These are phyloP conservation scores for Carex pumila DNA, from an alignment of 176 grass and related monocot species.

Conservation along the genomic window DNA sequence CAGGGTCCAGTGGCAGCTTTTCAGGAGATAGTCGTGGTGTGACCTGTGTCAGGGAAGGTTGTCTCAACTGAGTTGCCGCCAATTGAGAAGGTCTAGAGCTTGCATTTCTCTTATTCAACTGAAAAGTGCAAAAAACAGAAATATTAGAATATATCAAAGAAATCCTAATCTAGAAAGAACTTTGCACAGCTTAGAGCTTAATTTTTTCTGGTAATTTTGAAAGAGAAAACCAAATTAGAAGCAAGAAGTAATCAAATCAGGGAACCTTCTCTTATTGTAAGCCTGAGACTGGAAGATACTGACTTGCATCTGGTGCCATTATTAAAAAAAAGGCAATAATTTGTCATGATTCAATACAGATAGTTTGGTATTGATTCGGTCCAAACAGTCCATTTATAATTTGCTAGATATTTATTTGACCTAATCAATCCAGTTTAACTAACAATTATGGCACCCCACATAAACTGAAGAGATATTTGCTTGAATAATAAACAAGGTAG, in stretches of 20 bases:
- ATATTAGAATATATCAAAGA: not conserved
- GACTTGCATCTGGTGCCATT: not conserved
- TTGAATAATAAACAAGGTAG: not conserved
- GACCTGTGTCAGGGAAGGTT: conserved; percentile 25
- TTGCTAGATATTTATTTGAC: not conserved
- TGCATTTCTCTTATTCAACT: conserved; percentile 7
- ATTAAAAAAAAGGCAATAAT: not conserved
- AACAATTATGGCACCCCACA: not conserved
- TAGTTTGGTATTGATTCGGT: not conserved
- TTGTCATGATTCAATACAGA: not conserved
- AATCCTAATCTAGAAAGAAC: not conserved
- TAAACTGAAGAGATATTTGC: not conserved
- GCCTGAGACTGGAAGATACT: not conserved
- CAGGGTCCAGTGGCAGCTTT: conserved; percentile 34
- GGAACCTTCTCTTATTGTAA: not conserved
- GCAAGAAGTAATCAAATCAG: not conserved
- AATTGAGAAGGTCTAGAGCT: not conserved
- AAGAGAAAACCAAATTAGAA: not conserved
- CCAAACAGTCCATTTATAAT: not conserved
- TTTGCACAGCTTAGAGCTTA: not conserved
- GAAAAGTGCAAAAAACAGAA: not conserved
- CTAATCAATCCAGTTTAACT: not conserved
- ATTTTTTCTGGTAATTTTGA: not conserved
- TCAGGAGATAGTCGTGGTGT: conserved; percentile 17
- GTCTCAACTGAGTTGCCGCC: not conserved